Evolutionary conservation across 106 monocot genomes (phyloP), one percentile per base, ranked within the genome.

Genomic region (Apostasia ramifera): DNA sequence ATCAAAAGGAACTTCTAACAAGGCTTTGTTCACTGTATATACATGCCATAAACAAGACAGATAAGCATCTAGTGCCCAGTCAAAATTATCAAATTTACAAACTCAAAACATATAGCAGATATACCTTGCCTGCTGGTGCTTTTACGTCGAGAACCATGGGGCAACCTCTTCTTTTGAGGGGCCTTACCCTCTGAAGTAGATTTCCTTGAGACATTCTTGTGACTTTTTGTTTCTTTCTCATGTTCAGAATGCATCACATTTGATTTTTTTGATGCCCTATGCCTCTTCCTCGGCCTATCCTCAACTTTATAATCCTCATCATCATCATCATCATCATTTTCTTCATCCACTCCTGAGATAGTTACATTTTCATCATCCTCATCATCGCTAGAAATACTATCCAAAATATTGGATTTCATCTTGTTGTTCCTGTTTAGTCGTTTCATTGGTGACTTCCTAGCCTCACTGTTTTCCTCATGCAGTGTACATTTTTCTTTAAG

Each of bases 1-100:
- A 45, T 83, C 73, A 1, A 85, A 85, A 57, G 88, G 82, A 4
- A 62, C 81, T 70, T 88, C 83, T 26, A 88, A 26, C 55, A 88
- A 75, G 61, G 50, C 39, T 73, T 81, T 83, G 56, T 88, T 76
- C 78, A 85, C 92, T 92, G 53, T 48, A 55, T 40, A 63, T 46
- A 15, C 13, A 54, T 47, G 44, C 43, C 4, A 8, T 44, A 63
- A 13, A 44, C 45, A n/a, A 50, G 8, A 50, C 50, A 50, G 4
- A 50, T 8, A 50, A 5, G 50, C 62, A 63, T 3, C n/a, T 3
- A 63, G 4, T 8, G 6, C 5, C 44, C 44, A 13, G 44, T 8
- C 45, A 42, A 8, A 45, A 45, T 45, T 13, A 1, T 8, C 6
- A 43, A n/a, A 41, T 55, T 10, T 11, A 44, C 13, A 53, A 13